Evolutionary conservation across 2,329 filamentous ascomycete genomes (phyloP), one percentile per base, ranked within the genome.

Genomic region (Scytalidium lignicola): DNA sequence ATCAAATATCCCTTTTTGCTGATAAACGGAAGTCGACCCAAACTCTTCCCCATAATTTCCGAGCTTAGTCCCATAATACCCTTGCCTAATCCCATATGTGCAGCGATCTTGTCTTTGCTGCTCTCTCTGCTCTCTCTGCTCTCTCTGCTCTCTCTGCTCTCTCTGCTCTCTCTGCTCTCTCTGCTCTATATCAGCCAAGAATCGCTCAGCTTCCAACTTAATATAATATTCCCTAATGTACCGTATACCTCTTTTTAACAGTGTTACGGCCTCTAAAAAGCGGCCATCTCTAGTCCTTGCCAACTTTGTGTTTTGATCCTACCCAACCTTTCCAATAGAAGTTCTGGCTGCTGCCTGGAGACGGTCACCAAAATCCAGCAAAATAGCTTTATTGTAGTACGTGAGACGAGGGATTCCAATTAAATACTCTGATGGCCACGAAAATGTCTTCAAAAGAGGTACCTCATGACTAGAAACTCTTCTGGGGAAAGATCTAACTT

Each of bases 21-120:
- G 47, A 50, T 50, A 32, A 50, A 50, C 47, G 43, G 48, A 50
- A 50, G 48, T 47, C 44, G 48, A 37, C 48, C 48, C 41, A 50
- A 50, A 18, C 48, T 50, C 44, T 47, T 47, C 39, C 44, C 39
- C 42, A 47, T 47, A 15, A 50, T 50, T 43, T 47, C 44, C 17
- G 39, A 37, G 44, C 48, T 39, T 22, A 50, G 37, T 26, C 23
- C 10, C 23, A 26, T 26, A 26, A 10, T 26, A 5, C 23, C 23
- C 10, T 5, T 26, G 23, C 23, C 10, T 26, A 26, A 26, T 26
- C 23, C 23, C 23, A 26, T 10, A 26, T 26, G 23, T 26, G 23
- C 10, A 26, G 5, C 10, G 23, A 26, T 10, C 10, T 26, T 26
- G 23, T 5, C 23, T 10, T 26, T 26, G 23, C 23, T 26, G 10